Evolutionary conservation across 2,329 filamentous ascomycete species (phyloP).

Genomic region (Pseudogymnoascus destructans): DNA sequence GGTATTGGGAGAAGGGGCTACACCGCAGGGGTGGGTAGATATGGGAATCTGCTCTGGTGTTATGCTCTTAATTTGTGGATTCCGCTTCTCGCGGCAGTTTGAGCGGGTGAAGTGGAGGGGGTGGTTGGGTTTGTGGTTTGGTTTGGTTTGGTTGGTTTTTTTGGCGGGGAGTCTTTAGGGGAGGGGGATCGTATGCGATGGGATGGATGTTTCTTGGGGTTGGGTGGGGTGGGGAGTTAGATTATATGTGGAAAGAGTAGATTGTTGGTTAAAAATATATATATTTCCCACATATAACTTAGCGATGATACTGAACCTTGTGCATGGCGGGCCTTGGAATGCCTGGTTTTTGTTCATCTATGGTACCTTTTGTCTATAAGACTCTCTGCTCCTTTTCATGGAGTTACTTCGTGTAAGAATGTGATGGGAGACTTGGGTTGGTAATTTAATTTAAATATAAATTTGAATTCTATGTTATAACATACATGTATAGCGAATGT

Average conservation of each 20-base stretch:
- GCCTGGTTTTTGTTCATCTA: background rate
- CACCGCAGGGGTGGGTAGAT: background rate
- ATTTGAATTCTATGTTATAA: background rate
- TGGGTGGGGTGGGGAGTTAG: background rate
- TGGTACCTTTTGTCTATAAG: background rate
- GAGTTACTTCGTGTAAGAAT: background rate
- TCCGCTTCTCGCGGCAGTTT: background rate
- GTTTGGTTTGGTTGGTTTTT: background rate
- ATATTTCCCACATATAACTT: background rate
- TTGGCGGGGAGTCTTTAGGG: background rate
- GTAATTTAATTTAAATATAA: background rate
- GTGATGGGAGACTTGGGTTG: background rate
- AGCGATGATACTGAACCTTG: background rate
- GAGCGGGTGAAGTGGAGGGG: background rate
- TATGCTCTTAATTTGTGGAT: background rate
- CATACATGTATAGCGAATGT: no score
- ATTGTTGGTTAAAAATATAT: conserved; percentile 5
- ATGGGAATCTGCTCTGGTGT: background rate
- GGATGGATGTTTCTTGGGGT: background rate
- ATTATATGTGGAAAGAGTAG: conserved; percentile 5
- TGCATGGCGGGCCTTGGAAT: background rate
- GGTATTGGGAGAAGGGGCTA: background rate
- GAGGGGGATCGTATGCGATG: background rate
- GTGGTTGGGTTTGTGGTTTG: background rate
- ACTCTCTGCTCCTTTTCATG: background rate